Evolutionary conservation across 169 alveolate genomes (phyloP).

Genomic region (Amoebophrya sp.): DNA sequence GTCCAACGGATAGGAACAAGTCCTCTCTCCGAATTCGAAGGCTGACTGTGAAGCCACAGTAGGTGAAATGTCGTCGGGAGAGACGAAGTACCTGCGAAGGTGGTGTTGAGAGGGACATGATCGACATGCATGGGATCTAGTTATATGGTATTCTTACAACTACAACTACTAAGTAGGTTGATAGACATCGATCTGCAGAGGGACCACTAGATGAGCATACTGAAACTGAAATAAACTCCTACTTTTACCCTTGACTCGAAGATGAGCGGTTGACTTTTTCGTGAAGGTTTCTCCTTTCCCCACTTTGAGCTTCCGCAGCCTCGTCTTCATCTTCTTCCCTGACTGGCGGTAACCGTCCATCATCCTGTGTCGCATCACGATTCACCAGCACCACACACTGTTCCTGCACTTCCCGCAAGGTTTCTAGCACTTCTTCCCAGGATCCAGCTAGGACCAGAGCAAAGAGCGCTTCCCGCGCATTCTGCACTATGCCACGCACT

Average conservation of each 20-base stretch:
- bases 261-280: too few relatives aligned
- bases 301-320: too few relatives aligned
- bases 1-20: not conserved
- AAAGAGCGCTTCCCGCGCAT: not conserved
- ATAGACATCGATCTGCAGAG: too few relatives aligned
- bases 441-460: not conserved
- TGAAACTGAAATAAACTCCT: too few relatives aligned
- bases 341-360: not conserved
- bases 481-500: not conserved
- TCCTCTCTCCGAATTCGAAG: not conserved
- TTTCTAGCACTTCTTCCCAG: not conserved
- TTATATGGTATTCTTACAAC: too few relatives aligned
- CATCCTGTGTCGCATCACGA: not conserved
- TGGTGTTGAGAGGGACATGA: not conserved
- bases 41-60: not conserved
- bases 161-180: too few relatives aligned
- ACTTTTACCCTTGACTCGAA: too few relatives aligned
- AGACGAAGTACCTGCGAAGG: not conserved
- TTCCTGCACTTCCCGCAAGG: not conserved
- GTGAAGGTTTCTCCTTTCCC: too few relatives aligned
- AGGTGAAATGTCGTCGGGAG: not conserved
- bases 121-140: too few relatives aligned
- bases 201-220: too few relatives aligned
- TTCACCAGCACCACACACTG: conserved; percentile 25
- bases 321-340: not conserved